Base-by-base conservation (phyloP, 352 stramenopile genomes). In the Phytophthora brassicae region DNA sequence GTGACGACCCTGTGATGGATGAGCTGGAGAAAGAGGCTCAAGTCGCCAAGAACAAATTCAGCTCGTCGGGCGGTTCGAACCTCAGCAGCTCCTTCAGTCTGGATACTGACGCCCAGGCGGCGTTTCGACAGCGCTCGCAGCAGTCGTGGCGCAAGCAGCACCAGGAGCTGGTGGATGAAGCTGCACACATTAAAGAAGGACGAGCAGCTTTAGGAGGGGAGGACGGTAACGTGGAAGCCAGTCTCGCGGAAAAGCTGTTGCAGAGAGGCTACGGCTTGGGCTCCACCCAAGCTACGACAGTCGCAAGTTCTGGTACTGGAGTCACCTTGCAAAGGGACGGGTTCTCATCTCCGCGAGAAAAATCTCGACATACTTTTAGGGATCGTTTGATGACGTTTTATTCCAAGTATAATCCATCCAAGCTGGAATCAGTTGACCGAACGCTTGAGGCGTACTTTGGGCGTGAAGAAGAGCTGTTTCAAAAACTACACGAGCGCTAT, bases 401-500 rank as follows among this genome's bases (percentile, higher is more conserved):
- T 59, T 60, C 66, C 8, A 81, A 87, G 63, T 71, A 91, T 59
- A 93, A 93, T 31, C 81, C 80, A 4, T 20, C 38, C 7, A 86
- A 87, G 54, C 60, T 90, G 13, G 28, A 72, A 44, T 66, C 65
- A 35, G 69, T 90, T 12, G 78, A 89, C 45, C 74, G 57, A 31
- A 88, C 78, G 24, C 64, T 93, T 22, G 79, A 77, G 51, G 39
- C 68, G 3, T 93, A 84, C 47, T 68, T 62, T 6, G 80, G 77
- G 12, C 70, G 80, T 13, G 84, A 91, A 70, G 70, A 88, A 14
- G 70, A 90, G 39, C 69, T 93, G 35, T 88, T 90, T 56, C 66
- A 74, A 6, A 90, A 89, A 56, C 68, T 93, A 16, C 59, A 77
- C 2, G 71, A 87, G 42, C 88, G 83, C 41, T 93, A 93, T 57